Base-by-base conservation (phyloP, 2,329 filamentous ascomycete species). In the Apiospora hydei region DNA sequence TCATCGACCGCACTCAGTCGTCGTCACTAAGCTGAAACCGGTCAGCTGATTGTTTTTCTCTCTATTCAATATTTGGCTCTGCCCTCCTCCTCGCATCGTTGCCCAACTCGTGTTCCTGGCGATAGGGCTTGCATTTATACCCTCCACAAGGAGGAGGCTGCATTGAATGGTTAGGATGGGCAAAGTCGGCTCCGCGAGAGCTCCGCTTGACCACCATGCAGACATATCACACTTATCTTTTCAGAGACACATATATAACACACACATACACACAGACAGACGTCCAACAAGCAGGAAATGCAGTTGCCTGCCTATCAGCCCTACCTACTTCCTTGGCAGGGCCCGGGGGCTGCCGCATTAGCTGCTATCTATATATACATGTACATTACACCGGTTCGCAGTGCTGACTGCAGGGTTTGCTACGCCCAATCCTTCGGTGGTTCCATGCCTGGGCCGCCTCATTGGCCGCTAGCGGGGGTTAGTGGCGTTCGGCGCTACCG, bases 401-500 rank as follows among this genome's bases (percentile, higher is more conserved):
- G 18, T 13, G 14, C 10, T 14, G 16, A 21, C 30, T 61, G 57
- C 57, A 10, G 57, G 57, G 57, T 64, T 64, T 64, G 57, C 57
- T 64, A 64, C 57, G 57, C 57, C 57, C 8, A 10, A n/a, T n/a
- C 57, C 34, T 64, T n/a, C 18, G 30, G 30, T 34, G 21, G 10
- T 41, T n/a, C 57, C 30, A 10, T 38, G 18, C 8, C 18, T 30
- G 30, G 21, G 8, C 10, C 46, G 4, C 11, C 34, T 24, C 34
- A 64, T 64, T 64, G 57, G 57, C 34, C 21, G 30, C 34, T 21
- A 21, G 16, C 30, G 30, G 57, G 57, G 34, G 4, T 64, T 64
- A 34, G 34, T 64, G 57, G 57, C 57, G 57, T 41, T 34, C 34
- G 8, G 34, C 57, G 34, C 57, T 64, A 64, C 21, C 57, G 57